phyloP scores from a whole-genome alignment of 2,329 filamentous ascomycete genomes.

The Talaromyces sp. region DNA sequence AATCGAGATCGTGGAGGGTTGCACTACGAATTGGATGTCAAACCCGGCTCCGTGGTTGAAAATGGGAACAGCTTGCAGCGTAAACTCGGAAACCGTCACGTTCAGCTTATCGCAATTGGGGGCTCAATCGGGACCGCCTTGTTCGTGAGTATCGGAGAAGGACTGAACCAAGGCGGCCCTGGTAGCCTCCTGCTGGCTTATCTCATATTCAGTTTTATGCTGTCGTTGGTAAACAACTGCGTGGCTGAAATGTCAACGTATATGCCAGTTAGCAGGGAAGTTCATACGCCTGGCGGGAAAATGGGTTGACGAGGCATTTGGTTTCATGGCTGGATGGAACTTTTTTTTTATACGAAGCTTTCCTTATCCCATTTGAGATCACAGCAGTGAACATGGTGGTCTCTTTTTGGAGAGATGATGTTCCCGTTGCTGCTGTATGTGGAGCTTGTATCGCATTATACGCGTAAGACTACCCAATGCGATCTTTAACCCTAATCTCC shows the following conservation, averaged over 20 bases:
- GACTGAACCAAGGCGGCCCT: constrained; percentile 33
- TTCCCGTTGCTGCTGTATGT: constrained; percentile 55
- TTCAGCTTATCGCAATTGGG: constrained; percentile 31
- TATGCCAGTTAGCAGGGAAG: constrained; percentile 70
- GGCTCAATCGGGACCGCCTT: constrained; percentile 33
- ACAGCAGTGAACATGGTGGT: constrained; percentile 6
- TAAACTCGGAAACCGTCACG: constrained; percentile 26
- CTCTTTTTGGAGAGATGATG: constrained; percentile 14
- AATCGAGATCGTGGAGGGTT: no score
- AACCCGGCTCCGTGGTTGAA: no score
- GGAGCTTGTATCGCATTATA: constrained; percentile 55
- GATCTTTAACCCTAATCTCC: no score
- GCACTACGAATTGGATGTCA: no score
- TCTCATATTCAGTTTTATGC: constrained; percentile 16
- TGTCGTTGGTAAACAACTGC: constrained; percentile 18
- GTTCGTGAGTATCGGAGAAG: constrained; percentile 35
- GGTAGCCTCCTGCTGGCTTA: constrained; percentile 34
- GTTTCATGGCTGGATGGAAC: constrained; percentile 71
- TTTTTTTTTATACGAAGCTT: constrained; percentile 11
- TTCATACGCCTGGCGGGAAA: constrained; percentile 77
- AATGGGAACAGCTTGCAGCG: constrained; percentile 17
- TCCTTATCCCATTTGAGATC: constrained; percentile 10
- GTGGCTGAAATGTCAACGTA: constrained; percentile 81
- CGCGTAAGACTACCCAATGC: constrained; percentile 22
- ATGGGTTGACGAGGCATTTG: constrained; percentile 75